A percentile compares a stretch with the other conserved stretches of the same genome.
These are phyloP conservation scores for Penicillium sp. DNA, from an alignment of 2,329 filamentous ascomycete species.

Conservation along the genomic window DNA sequence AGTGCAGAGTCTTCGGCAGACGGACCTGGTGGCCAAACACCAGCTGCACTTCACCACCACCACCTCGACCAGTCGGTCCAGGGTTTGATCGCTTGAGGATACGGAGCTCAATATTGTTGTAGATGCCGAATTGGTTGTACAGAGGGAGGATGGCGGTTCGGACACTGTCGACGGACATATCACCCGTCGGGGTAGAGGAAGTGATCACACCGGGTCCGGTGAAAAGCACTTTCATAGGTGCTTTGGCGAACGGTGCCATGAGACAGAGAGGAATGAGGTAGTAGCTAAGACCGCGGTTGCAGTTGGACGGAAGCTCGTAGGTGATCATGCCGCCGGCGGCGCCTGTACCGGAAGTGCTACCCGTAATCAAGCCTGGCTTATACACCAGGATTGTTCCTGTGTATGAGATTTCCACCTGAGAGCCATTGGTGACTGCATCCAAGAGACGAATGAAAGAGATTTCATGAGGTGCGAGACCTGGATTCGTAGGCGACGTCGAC, in stretches of 20 bases:
- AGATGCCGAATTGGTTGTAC: constrained; percentile 88
- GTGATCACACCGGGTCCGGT: constrained; percentile 92
- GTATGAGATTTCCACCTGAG: constrained; percentile 91
- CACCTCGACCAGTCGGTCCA: constrained; percentile 72
- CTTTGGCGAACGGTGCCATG: constrained; percentile 89
- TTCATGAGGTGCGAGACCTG: constrained; percentile 88
- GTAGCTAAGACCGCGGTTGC: constrained; percentile 82
- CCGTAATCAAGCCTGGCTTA: constrained; percentile 88
- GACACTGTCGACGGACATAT: constrained; percentile 90
- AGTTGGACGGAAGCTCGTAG: constrained; percentile 76
- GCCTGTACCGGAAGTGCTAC: constrained; percentile 74
- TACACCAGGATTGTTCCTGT: constrained; percentile 93
- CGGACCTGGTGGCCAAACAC: constrained; percentile 91
- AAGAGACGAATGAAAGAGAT: constrained; percentile 94
- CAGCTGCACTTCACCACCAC: constrained; percentile 89
- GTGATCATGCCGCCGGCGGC: constrained; percentile 73
- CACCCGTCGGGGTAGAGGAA: constrained; percentile 75
- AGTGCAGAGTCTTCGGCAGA: constrained; percentile 88
- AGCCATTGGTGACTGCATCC: constrained; percentile 93
- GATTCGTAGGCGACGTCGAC: constrained; percentile 77
- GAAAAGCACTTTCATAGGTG: constrained; percentile 86
- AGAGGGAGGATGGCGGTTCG: constrained; percentile 89
- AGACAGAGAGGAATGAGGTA: constrained; percentile 88
- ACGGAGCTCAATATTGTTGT: constrained; percentile 79
- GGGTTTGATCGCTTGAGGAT: constrained; percentile 79